Conservation (phyloP, 1,139 yeast species). For the Hyphopichia burtonii region DNA sequence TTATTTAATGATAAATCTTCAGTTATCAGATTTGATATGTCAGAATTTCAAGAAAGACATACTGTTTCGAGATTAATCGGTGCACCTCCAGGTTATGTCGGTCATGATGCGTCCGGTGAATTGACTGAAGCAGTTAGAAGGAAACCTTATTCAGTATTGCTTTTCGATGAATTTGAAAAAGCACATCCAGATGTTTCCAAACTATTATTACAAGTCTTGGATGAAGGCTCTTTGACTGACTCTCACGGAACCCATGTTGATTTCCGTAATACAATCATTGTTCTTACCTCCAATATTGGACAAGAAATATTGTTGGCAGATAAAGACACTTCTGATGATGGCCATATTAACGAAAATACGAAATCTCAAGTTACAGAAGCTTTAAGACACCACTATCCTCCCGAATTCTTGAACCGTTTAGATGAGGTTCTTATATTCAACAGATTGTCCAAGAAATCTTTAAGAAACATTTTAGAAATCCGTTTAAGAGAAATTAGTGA, state of each 20-base stretch:
- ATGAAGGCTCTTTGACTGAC: constrained; percentile 92
- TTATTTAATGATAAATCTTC: constrained; percentile 84
- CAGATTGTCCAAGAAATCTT: constrained; percentile 72
- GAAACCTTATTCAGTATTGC: constrained; percentile 88
- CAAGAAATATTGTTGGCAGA: constrained; percentile 82
- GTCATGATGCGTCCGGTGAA: constrained; percentile 95
- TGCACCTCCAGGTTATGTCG: constrained; percentile 97
- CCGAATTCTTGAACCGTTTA: constrained; percentile 90
- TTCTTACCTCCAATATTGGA: constrained; percentile 97
- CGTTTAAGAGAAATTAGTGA: constrained; percentile 78
- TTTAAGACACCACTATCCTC: constrained; percentile 77
- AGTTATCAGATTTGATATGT: constrained; percentile 92
- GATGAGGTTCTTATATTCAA: constrained; percentile 91
- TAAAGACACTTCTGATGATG: constrained; percentile 37
- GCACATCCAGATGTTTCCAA: constrained; percentile 95
- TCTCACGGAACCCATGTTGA: constrained; percentile 93
- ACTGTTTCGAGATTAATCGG: constrained; percentile 88
- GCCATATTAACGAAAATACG: constrained; percentile 48
- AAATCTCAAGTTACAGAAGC: constrained; percentile 61
- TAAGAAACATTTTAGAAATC: constrained; percentile 78
- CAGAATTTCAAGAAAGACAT: constrained; percentile 95
- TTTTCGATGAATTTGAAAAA: constrained; percentile 95
- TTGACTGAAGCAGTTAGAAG: constrained; percentile 93
- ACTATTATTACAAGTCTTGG: constrained; percentile 83
- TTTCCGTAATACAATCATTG: constrained; percentile 89